Percentiles rank a stretch among this genome's conserved stretches.
These are phyloP conservation scores for Tricholomella constricta DNA, from an alignment of 768 basidiomycete species.

Conservation along the genomic window DNA sequence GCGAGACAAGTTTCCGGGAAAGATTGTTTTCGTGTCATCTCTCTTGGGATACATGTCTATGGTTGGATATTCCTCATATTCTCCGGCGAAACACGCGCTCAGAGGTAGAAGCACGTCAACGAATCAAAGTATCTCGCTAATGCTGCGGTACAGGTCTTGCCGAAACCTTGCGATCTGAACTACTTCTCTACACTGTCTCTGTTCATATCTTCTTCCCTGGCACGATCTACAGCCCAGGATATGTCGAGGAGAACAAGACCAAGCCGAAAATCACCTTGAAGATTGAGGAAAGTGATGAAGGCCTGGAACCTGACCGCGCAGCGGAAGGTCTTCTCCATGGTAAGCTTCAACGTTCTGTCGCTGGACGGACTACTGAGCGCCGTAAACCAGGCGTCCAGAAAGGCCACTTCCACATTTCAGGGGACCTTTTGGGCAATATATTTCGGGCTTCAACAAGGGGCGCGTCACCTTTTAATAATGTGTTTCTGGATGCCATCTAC, in stretches of 20 bases:
- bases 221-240: constrained; percentile 81
- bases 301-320: constrained; percentile 62
- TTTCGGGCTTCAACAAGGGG: constrained; percentile 74
- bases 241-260: constrained; percentile 69
- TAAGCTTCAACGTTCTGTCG: constrained; percentile 20
- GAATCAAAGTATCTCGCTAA: constrained; percentile 1
- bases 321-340: constrained; percentile 63
- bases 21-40: constrained; percentile 78
- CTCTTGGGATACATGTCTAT: constrained; percentile 78
- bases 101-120: constrained; percentile 52
- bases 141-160: constrained; percentile 61
- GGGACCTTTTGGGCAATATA: constrained; percentile 66
- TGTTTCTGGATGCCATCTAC: constrained; percentile 54
- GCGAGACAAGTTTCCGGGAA: constrained; percentile 54
- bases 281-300: constrained; percentile 76
- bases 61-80: constrained; percentile 78
- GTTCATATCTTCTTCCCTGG: constrained; percentile 85
- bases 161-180: constrained; percentile 82
- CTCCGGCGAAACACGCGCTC: constrained; percentile 85
- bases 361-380: background rate
- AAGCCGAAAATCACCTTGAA: constrained; percentile 78
- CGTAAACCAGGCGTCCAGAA: constrained; percentile 60
- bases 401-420: constrained; percentile 78
- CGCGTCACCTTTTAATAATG: constrained; percentile 60
- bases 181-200: constrained; percentile 74